Evolutionary conservation across 371 early-diverging fungal species (phyloP), one percentile per base, ranked within the genome.

Genomic region (Mucor plumbeus): DNA sequence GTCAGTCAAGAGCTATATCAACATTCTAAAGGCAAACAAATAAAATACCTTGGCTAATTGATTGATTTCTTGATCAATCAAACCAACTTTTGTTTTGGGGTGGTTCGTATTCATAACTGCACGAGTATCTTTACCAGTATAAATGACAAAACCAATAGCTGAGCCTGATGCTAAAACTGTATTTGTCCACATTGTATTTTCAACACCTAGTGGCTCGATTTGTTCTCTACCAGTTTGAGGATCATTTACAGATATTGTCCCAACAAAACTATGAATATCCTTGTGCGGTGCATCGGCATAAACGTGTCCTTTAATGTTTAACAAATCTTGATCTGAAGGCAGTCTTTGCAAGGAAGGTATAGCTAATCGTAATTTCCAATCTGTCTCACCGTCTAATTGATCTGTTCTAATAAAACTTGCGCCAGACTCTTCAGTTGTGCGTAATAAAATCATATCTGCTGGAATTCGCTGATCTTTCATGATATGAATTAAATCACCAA

Each of bases 311-410:
- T 86, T 78, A 38, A 90, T 63, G 38, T 76, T 68, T 39, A 92
- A 69, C 38, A 95, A 73, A 4, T 83, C 81, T 40, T 77, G 68
- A 64, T 93, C 90, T 33, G 79, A 78, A 3, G 84, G 75, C 17
- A 95, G 72, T 57, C 88, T 87, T 72, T 98, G 97, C 21, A 88
- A 82, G 0, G 87, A 86, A 14, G 94, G 90, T 19, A 95, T 91
- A 0, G 98, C 96, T 17, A 96, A 72, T 40, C 94, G 86, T 64
- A 99, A 79, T 81, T 99, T 99, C 99, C 99, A 99, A 73, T 99
- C 99, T 0, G 99, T 99, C 76, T 99, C 99, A 66, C 99, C 99
- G 77, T 99, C 99, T 50, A 99, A 84, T 74, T 99, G 99, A 83
- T 99, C 99, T 5, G 99, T 99, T 56, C 99, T 85, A 73, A 99